Evolutionary conservation across 1,284 basidiomycete species (phyloP).

Genomic region (Naganishia sp.): DNA sequence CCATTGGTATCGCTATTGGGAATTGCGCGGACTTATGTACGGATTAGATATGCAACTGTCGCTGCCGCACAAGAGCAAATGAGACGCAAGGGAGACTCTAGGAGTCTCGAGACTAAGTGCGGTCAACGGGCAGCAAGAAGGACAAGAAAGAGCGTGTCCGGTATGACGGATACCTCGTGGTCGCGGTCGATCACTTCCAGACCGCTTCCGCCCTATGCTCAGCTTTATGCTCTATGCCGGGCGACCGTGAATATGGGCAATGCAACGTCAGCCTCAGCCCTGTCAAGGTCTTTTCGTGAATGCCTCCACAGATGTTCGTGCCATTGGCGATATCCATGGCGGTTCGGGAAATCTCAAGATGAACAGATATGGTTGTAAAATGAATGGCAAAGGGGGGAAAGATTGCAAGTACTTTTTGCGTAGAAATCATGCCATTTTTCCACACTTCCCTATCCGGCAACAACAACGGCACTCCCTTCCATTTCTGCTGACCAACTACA

Average conservation of each 20-base stretch:
- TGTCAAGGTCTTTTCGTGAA: no score
- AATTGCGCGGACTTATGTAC: no score
- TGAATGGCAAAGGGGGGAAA: no score
- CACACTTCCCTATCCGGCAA: slow-evolving; percentile 5
- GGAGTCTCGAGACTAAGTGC: not conserved
- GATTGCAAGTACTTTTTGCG: not conserved
- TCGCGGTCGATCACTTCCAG: slow-evolving; percentile 5
- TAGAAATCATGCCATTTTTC: slow-evolving; percentile 29
- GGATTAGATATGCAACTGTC: not conserved
- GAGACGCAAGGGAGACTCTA: no score
- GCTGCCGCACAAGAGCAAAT: no score
- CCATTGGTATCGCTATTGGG: not conserved
- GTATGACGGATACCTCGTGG: slow-evolving; percentile 1
- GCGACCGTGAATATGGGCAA: no score
- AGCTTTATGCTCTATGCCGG: not conserved
- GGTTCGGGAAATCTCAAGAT: no score
- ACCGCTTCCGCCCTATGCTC: not conserved
- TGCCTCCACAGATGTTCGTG: no score
- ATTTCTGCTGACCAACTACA: slow-evolving; percentile 18
- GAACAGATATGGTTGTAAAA: no score
- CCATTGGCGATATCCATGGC: no score
- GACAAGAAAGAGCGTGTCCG: not conserved
- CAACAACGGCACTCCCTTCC: not conserved
- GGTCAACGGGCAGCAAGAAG: no score
- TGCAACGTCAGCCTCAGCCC: no score